Percentiles rank a stretch among this genome's conserved stretches.
These are phyloP conservation scores for Argentina anserina DNA, from an alignment of 306 rosid species.

Conservation along the genomic window DNA sequence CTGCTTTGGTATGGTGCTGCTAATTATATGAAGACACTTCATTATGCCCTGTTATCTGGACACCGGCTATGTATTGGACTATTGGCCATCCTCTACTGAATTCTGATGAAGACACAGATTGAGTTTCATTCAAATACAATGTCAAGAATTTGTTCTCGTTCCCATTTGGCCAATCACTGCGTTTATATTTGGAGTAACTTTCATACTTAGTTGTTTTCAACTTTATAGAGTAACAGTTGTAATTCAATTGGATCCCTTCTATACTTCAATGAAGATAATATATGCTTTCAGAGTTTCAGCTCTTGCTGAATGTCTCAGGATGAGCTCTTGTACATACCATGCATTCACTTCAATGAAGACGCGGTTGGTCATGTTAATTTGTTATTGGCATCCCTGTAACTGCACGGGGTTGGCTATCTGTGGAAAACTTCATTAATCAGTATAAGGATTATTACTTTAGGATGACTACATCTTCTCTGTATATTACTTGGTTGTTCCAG, in stretches of 20 bases:
- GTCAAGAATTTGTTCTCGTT: slow-evolving; percentile 3
- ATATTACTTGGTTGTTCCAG: neutral
- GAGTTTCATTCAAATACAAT: slow-evolving; percentile 12
- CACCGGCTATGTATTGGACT: neutral
- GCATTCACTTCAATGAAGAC: neutral
- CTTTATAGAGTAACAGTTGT: neutral
- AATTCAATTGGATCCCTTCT: slow-evolving; percentile 8
- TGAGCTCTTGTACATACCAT: neutral
- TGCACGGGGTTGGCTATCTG: neutral
- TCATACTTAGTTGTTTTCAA: slow-evolving; percentile 1
- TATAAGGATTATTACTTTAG: neutral
- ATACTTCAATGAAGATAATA: slow-evolving; percentile 1
- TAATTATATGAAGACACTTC: neutral
- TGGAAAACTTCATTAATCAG: neutral
- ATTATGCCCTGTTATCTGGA: neutral
- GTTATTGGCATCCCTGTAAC: too few species aligned
- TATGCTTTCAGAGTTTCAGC: neutral
- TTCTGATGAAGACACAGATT: neutral
- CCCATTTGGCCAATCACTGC: neutral
- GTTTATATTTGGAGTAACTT: neutral
- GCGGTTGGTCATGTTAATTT: neutral
- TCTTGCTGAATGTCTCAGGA: neutral
- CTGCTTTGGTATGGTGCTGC: neutral
- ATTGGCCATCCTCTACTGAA: too few species aligned
- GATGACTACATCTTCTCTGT: neutral